These are phyloP conservation scores for Trichopus zeylanicus DNA, from an alignment of 116 monocot species.

Conservation along the genomic window DNA sequence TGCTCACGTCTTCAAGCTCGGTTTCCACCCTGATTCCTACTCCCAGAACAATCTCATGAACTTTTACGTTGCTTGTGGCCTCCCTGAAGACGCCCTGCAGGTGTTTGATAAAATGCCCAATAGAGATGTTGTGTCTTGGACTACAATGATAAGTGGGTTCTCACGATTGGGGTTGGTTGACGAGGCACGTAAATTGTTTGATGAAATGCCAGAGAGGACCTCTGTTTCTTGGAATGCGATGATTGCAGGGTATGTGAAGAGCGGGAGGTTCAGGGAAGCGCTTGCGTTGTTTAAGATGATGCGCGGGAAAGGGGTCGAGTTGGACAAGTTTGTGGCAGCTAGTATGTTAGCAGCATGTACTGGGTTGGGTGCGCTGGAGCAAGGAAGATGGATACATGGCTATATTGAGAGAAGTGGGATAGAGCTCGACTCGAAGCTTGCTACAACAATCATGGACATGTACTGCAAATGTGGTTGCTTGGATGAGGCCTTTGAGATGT, in stretches of 20 bases:
- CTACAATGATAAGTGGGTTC: constrained; percentile 29
- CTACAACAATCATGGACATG: constrained; percentile 42
- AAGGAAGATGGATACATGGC: constrained; percentile 36
- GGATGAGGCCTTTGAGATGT: constrained; percentile 37
- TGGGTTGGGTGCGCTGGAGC: constrained; percentile 30
- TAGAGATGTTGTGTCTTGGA: constrained; percentile 37
- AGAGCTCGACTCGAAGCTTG: constrained; percentile 36
- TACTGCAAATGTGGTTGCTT: constrained; percentile 59
- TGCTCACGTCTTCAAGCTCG: constrained; percentile 46
- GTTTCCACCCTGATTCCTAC: constrained; percentile 15
- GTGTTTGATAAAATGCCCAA: constrained; percentile 25
- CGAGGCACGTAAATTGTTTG: constrained; percentile 26
- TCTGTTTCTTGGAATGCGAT: constrained; percentile 53
- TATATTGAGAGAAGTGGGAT: constrained; percentile 23
- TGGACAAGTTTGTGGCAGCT: constrained; percentile 38
- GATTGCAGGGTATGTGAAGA: constrained; percentile 46
- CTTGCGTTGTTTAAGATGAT: constrained; percentile 29
- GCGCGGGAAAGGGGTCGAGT: constrained; percentile 15
- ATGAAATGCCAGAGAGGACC: constrained; percentile 26
- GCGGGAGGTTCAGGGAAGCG: constrained; percentile 27
- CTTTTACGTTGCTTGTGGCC: constrained; percentile 18
- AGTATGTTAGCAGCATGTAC: constrained; percentile 54
- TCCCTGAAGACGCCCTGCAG: constrained; percentile 4
- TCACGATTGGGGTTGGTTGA: constrained; percentile 18
- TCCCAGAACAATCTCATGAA: constrained; percentile 27